Evolutionary conservation across 352 stramenopile species (phyloP).

Genomic region (Aphanomyces euteiches): DNA sequence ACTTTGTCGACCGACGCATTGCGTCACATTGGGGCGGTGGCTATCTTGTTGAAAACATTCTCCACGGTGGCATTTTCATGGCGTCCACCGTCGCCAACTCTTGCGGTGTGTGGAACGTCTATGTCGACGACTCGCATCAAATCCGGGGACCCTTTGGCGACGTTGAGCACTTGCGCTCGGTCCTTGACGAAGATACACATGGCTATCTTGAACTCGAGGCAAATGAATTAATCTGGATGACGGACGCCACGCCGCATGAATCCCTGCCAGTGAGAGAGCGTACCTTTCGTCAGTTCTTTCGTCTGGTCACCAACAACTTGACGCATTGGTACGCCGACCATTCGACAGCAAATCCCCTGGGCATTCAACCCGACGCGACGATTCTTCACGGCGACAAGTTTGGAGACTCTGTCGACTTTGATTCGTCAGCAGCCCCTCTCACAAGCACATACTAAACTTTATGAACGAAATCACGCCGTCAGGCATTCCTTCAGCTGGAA

Average conservation of each 20-base stretch:
- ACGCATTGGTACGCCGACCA: conserved; percentile 34
- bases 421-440: no score
- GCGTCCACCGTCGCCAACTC: conserved; percentile 32
- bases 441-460: no score
- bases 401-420: no score
- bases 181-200: conserved; percentile 21
- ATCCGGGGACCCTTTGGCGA: conserved; percentile 30
- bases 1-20: neutral
- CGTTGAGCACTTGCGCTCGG: conserved; percentile 17
- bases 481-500: no score
- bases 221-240: conserved; percentile 35
- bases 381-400: conserved; percentile 32
- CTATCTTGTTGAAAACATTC: neutral
- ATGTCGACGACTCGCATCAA: neutral
- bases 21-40: conserved; percentile 28
- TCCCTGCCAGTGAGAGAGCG: conserved; percentile 18
- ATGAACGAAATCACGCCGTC: no score
- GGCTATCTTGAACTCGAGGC: conserved; percentile 24
- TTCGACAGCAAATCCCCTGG: conserved; percentile 32
- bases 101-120: conserved; percentile 8
- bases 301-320: conserved; percentile 29
- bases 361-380: conserved; percentile 26
- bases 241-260: conserved; percentile 32
- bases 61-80: conserved; percentile 34
- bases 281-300: conserved; percentile 32